Conservation (phyloP, 2,329 filamentous ascomycete genomes). For the Fusarium sp. region DNA sequence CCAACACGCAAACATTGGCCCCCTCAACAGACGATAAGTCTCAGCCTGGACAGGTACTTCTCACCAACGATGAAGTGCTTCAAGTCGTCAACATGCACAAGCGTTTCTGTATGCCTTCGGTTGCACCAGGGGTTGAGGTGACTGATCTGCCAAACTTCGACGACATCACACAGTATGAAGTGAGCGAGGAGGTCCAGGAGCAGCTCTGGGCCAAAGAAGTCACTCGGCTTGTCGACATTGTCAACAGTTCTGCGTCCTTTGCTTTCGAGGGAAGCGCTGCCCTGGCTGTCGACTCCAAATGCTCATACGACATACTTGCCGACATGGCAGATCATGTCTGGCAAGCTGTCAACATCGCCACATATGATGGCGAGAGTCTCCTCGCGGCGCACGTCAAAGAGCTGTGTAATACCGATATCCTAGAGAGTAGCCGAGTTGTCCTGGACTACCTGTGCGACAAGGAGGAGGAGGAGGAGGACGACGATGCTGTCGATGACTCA, state of each 20-base stretch:
- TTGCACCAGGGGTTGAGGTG: not conserved
- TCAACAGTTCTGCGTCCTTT: not conserved
- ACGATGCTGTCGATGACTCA: not conserved
- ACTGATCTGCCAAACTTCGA: not conserved
- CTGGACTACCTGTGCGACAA: not conserved
- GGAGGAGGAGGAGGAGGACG: not conserved
- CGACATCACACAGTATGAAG: not conserved
- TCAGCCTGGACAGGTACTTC: too few species aligned
- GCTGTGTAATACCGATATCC: fast-evolving
- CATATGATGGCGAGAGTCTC: not conserved
- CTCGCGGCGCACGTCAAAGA: fast-evolving
- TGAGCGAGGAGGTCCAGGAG: not conserved
- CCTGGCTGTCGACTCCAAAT: not conserved
- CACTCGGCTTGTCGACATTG: fast-evolving
- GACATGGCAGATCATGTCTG: not conserved
- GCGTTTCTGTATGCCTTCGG: not conserved
- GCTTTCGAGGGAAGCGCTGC: not conserved
- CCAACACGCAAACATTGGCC: not conserved
- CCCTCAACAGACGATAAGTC: too few species aligned
- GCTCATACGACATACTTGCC: not conserved
- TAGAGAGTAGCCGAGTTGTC: not conserved
- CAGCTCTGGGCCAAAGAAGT: not conserved
- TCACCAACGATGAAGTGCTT: not conserved
- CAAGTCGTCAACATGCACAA: not conserved
- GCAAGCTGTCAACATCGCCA: not conserved